Base-by-base conservation (phyloP, 164 flowering plant species). In the Berberis vulgaris region DNA sequence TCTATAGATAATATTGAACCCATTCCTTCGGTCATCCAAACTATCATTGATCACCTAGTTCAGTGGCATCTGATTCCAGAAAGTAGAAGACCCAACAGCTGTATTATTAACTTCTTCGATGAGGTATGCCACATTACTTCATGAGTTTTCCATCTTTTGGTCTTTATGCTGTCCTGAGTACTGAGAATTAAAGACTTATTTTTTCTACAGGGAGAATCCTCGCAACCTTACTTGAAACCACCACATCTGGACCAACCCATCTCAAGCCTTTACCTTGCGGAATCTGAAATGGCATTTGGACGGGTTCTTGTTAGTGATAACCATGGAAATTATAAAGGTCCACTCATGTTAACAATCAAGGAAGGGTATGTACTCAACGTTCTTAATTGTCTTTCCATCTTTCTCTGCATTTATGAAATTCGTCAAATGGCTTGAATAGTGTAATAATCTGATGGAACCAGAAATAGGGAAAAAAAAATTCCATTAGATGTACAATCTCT, bases 231-330 rank as follows among this genome's bases (percentile, higher is more conserved):
- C 66, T 74, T 83, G 67, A 94, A 87, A 71, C 99, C 99, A 61
- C 99, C 99, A 26, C 99, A 94, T 75, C 61, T 91, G 76, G 96
- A 91, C 47, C 97, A 87, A 66, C 99, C 97, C 3, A 73, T 91
- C 61, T 82, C 86, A 11, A 89, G 94, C 47, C 86, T 94, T 65
- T 64, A 86, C 58, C 87, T 91, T 7, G 80, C 93, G 55, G 89
- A 91, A 66, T 81, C 96, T 53, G 78, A 81, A 5, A 84, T 94
- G 87, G 96, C 95, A 52, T 94, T 85, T 72, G 99, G 99, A n/a
- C 84, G 96, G 45, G 72, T 70, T 70, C 83, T 94, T 38, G 79
- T 76, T 13, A 75, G 78, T 62, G 91, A 89, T 61, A 77, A 67
- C 63, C 80, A 86, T 42, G 99, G 96, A 45, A 87, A 91, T 74